Percentiles rank a stretch among this genome's conserved stretches.
Evolutionary conservation across 2,329 filamentous ascomycete genomes (phyloP).

Genomic region (Trichoderma guizhouense): DNA sequence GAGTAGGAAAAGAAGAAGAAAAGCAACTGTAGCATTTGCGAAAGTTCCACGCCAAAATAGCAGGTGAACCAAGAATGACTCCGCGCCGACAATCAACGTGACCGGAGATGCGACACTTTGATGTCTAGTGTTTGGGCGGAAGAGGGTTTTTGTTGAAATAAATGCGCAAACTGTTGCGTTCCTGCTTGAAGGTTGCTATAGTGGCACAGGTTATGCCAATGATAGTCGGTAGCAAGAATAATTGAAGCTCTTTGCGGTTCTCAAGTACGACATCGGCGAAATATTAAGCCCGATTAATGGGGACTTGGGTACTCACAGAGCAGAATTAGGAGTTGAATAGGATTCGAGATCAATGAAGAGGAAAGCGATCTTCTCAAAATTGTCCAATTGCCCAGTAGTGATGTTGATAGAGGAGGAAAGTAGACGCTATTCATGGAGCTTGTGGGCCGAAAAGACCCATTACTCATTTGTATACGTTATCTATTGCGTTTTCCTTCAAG

Average conservation of each 20-base stretch:
- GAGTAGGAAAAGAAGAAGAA: neutral
- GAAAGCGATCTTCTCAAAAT: neutral
- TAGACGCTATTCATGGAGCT: neutral
- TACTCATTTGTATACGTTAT: neutral
- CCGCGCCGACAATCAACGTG: neutral
- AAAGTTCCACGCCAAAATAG: constrained; percentile 10
- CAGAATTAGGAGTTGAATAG: too few species aligned
- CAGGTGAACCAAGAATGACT: neutral
- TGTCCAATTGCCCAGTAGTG: neutral
- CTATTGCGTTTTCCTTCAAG: too few species aligned
- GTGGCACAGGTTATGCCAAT: neutral
- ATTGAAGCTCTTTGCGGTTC: neutral
- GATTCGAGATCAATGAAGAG: neutral
- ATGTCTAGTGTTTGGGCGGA: neutral
- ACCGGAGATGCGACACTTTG: neutral
- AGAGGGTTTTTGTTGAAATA: neutral
- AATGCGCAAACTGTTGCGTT: neutral
- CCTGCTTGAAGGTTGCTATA: neutral
- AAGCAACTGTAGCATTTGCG: neutral
- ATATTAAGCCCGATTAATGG: neutral
- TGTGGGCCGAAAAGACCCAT: neutral
- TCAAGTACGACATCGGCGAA: neutral
- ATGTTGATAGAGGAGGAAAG: neutral
- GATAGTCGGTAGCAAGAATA: neutral
- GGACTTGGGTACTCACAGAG: neutral